Evolutionary conservation across 768 basidiomycete species (phyloP).

Genomic region (Tylopilus sp.): DNA sequence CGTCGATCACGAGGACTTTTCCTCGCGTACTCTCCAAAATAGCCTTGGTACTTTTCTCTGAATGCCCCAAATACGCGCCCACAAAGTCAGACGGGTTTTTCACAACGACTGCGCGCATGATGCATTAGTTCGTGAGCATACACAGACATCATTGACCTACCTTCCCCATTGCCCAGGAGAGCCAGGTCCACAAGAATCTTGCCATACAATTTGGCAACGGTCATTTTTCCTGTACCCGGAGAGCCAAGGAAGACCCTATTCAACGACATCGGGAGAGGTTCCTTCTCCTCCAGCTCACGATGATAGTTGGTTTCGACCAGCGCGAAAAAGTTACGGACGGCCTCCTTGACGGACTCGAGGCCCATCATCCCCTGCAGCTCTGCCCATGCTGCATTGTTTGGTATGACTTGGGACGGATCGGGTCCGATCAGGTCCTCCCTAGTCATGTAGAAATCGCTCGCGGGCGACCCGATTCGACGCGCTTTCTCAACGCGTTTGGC

Average conservation of each 20-base stretch:
- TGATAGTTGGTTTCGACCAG: slow-evolving; percentile 52
- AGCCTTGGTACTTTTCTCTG: too few species aligned
- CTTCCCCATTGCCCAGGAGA: slow-evolving; percentile 67
- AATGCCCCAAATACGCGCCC: slow-evolving; percentile 54
- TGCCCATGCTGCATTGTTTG: slow-evolving; percentile 46
- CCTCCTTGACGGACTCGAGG: slow-evolving; percentile 52
- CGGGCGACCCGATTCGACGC: slow-evolving; percentile 35
- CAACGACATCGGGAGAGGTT: slow-evolving; percentile 52
- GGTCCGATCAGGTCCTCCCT: too few species aligned
- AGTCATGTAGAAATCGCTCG: slow-evolving; percentile 54
- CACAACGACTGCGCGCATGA: slow-evolving; percentile 45
- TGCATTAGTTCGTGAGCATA: not conserved
- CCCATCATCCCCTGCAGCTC: slow-evolving; percentile 53
- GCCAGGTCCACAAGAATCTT: slow-evolving; percentile 57
- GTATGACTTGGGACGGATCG: slow-evolving; percentile 49
- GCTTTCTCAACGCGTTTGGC: slow-evolving; percentile 44
- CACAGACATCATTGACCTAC: slow-evolving; percentile 28
- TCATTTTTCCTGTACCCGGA: slow-evolving; percentile 72
- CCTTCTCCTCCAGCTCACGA: slow-evolving; percentile 55
- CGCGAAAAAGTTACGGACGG: slow-evolving; percentile 45
- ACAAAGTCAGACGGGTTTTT: slow-evolving; percentile 71
- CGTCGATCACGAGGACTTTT: slow-evolving; percentile 71
- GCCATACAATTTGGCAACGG: slow-evolving; percentile 65
- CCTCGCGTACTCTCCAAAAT: too few species aligned
- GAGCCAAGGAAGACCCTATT: slow-evolving; percentile 66